A percentile compares a stretch with the other conserved stretches of the same genome.
These are phyloP conservation scores for Colletotrichum tanaceti DNA, from an alignment of 2,329 filamentous ascomycete genomes.

Conservation along the genomic window DNA sequence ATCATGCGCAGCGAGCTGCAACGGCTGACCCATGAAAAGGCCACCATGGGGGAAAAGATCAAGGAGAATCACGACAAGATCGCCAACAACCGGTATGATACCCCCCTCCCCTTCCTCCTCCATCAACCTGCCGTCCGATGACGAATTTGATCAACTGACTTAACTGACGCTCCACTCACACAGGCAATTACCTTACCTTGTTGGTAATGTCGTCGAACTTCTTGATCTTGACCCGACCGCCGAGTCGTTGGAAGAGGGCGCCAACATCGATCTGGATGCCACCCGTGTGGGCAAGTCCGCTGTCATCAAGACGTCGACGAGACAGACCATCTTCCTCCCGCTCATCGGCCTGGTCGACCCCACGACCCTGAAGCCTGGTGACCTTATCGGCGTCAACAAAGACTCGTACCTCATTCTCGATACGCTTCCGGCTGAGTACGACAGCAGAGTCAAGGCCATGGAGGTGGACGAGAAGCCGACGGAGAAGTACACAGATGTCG, in stretches of 20 bases:
- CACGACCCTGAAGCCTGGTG: slow-evolving; percentile 92
- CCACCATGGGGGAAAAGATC: slow-evolving; percentile 97
- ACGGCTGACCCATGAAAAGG: slow-evolving; percentile 93
- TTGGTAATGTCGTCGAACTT: slow-evolving; percentile 97
- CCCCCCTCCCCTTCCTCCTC: slow-evolving; percentile 24
- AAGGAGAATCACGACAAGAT: slow-evolving; percentile 99
- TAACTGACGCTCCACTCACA: background rate
- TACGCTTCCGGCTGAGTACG: slow-evolving; percentile 96
- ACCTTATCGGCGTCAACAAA: slow-evolving; percentile 98
- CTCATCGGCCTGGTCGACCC: slow-evolving; percentile 97
- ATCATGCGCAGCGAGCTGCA: slow-evolving; percentile 99
- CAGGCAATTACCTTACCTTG: slow-evolving; percentile 97
- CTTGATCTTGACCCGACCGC: slow-evolving; percentile 95
- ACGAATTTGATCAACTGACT: slow-evolving; percentile 40
- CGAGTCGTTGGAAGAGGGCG: slow-evolving; percentile 96
- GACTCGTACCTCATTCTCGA: slow-evolving; percentile 98
- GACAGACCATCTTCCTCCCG: slow-evolving; percentile 98
- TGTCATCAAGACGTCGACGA: slow-evolving; percentile 98
- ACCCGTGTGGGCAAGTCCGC: slow-evolving; percentile 97
- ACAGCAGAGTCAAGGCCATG: slow-evolving; percentile 99
- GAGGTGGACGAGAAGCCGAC: slow-evolving; percentile 99
- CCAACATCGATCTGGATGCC: slow-evolving; percentile 98
- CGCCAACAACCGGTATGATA: slow-evolving; percentile 89
- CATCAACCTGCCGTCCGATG: background rate
- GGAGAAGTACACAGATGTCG: slow-evolving; percentile 98